Evolutionary conservation across 345 rosid species (phyloP).

Genomic region (Theobroma cacao): DNA sequence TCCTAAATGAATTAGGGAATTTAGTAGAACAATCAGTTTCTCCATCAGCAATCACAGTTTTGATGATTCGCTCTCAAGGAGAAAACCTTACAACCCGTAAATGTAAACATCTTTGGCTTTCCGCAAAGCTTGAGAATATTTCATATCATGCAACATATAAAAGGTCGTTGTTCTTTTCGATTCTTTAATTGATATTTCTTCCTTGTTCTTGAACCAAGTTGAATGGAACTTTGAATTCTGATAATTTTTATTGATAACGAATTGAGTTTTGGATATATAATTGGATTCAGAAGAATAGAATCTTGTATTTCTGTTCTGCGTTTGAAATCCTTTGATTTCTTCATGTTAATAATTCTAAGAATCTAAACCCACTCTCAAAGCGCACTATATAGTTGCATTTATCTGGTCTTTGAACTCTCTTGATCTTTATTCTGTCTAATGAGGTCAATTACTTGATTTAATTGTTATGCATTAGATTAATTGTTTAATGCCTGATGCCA

Average conservation of each 20-base stretch:
- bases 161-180: not conserved
- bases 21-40: constrained; percentile 12
- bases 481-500: too few species aligned
- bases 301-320: not conserved
- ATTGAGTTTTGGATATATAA: not conserved
- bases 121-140: constrained; percentile 16
- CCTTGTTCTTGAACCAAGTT: not conserved
- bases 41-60: not conserved
- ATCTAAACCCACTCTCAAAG: not conserved
- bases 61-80: not conserved
- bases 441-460: too few species aligned
- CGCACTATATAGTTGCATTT: not conserved
- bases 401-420: not conserved
- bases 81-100: constrained; percentile 13
- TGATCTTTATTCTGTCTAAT: too few species aligned
- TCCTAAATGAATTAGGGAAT: not conserved
- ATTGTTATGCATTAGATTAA: too few species aligned
- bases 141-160: not conserved
- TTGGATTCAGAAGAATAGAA: not conserved
- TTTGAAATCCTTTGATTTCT: not conserved
- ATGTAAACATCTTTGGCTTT: constrained; percentile 4
- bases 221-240: not conserved
- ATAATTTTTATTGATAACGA: not conserved
- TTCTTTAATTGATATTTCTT: not conserved
- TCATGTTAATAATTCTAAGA: not conserved